Evolutionary conservation across 2,329 filamentous ascomycete species (phyloP).

Genomic region (Fonsecaea pedrosoi): DNA sequence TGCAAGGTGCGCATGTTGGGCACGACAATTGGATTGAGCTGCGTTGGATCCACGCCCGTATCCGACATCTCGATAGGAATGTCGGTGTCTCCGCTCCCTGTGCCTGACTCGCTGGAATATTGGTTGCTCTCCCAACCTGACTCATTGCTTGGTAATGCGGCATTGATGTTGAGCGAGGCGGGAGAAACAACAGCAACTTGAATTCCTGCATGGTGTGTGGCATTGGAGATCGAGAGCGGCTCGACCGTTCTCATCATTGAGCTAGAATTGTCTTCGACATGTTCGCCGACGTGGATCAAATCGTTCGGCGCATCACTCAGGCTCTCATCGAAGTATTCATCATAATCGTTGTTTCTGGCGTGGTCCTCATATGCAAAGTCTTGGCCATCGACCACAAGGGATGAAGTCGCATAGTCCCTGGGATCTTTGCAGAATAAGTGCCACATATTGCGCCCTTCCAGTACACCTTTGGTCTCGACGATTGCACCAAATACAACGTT

Average conservation of each 20-base stretch:
- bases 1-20: conserved; percentile 36
- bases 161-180: conserved; percentile 1
- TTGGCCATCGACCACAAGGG: background rate
- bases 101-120: background rate
- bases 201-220: background rate
- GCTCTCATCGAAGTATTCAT: background rate
- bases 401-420: background rate
- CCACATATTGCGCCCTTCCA: conserved; percentile 57
- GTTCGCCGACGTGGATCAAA: background rate
- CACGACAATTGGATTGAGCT: conserved; percentile 27
- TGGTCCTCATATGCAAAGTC: background rate
- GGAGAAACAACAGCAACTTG: background rate
- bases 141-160: background rate
- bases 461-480: conserved; percentile 57
- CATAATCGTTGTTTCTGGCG: background rate
- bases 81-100: background rate
- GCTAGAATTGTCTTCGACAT: background rate
- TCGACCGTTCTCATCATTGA: background rate
- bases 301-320: background rate
- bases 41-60: background rate
- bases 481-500: conserved; percentile 57
- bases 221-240: background rate
- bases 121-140: background rate
- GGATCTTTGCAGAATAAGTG: conserved; percentile 55
- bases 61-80: conserved; percentile 13